Conservation (phyloP, 345 rosid genomes). For the Passiflora organensis region DNA sequence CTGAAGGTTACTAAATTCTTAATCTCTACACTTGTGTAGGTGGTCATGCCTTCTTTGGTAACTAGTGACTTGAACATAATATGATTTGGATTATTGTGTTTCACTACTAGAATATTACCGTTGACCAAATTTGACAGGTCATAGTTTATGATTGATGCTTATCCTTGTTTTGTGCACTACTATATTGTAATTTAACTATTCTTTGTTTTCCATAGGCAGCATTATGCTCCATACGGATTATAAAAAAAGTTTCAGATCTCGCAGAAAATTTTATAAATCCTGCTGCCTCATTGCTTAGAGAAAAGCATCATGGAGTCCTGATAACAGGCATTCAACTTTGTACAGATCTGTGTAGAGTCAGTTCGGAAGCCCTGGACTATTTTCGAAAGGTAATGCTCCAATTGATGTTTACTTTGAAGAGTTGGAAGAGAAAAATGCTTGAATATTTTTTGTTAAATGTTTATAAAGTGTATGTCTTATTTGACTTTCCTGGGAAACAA, state of each 20-base stretch:
- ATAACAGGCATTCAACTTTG: slow-evolving; percentile 96
- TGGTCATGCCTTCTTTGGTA: no score
- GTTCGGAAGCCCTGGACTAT: slow-evolving; percentile 77
- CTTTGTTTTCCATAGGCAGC: slow-evolving; percentile 67
- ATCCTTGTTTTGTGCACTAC: slow-evolving; percentile 1
- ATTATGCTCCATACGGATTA: slow-evolving; percentile 85
- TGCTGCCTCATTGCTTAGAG: slow-evolving; percentile 81
- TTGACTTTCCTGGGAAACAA: background rate
- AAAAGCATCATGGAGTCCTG: slow-evolving; percentile 98
- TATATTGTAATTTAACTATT: slow-evolving; percentile 16
- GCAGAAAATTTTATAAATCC: slow-evolving; percentile 96
- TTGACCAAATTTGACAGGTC: background rate
- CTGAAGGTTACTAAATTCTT: no score
- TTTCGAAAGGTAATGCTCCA: slow-evolving; percentile 85
- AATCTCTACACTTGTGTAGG: no score
- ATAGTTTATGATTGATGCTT: background rate
- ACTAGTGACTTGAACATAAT: no score
- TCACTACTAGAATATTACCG: background rate
- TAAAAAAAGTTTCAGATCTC: slow-evolving; percentile 95
- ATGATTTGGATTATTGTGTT: no score
- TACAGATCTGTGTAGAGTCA: slow-evolving; percentile 82
- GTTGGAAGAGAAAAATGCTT: no score
- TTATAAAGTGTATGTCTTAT: background rate
- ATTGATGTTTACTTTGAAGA: no score
- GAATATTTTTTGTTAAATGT: background rate